Base-by-base conservation (phyloP, 768 basidiomycete species). In the Rhodotorula kratochvilovae region DNA sequence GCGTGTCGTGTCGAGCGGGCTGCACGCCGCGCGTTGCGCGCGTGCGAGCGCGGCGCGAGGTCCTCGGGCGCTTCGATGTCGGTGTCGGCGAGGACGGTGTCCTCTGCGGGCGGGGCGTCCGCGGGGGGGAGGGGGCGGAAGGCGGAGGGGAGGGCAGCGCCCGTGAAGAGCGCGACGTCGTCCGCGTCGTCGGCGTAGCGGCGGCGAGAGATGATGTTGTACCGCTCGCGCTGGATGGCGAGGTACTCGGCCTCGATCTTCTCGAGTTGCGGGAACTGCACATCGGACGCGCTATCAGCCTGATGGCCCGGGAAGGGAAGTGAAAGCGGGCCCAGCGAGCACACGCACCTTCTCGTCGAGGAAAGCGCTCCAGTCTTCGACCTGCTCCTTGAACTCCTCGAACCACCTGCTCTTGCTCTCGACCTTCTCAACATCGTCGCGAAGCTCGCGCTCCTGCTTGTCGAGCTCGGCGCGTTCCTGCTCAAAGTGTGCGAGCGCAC, bases 401-500 rank as follows among this genome's bases (percentile, higher is more conserved):
- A 82, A 81, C 82, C 82, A 83, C 68, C 81, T 79, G 27, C 77
- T 71, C 75, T 83, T 83, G n/a, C 71, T 76, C 70, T 82, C 81
- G 6, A 80, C 79, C 57, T 78, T 66, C 46, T 78, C 79, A 0
- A 83, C 83, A 63, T 82, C 82, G 15, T 64, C 61, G 7, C 81
- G 76, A 21, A 83, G 68, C 35, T 82, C 81, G 6, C 51, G 42
- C 74, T 83, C 83, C 59, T 83, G 82, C 50, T 74, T 72, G 55
- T 81, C 80, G 16, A 83, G 74, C 8, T 77, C 67, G 7, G 71
- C 72, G 1, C 80, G 65, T 50, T 83, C 83, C 29, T 68, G 54
- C 2, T 70, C 75, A 15, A 78, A 78, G 15, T 77, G 71, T 27
- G 76, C 77, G 29, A 82, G 69, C 6, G 78, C 77, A 17, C 73